Percentiles rank a stretch among this genome's conserved stretches.
These are phyloP conservation scores for Reutealis trisperma DNA, from an alignment of 345 rosid genomes.

Conservation along the genomic window DNA sequence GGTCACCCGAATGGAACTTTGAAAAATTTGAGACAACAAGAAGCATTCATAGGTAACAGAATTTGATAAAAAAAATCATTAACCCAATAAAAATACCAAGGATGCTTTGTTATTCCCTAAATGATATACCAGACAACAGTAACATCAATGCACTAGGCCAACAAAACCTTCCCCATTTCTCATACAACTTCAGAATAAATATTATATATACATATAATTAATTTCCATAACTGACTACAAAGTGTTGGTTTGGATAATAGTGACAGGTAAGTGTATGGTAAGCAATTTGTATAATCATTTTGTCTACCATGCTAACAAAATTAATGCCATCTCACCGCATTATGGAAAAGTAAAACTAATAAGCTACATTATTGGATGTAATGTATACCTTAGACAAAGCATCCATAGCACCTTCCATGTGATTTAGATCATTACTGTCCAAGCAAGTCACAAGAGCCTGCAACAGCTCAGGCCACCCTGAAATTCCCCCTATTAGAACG, in stretches of 20 bases:
- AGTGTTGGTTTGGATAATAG: neutral
- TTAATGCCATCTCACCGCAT: neutral
- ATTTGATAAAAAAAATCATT: neutral
- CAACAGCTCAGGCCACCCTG: conserved; percentile 87
- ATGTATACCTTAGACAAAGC: conserved; percentile 81
- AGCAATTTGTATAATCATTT: neutral
- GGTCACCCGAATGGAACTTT: neutral
- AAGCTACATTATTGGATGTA: conserved; percentile 3
- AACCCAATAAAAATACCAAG: neutral
- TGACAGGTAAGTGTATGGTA: neutral
- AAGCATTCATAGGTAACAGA: neutral
- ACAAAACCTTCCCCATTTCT: neutral
- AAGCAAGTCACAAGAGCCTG: conserved; percentile 78
- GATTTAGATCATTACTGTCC: conserved; percentile 82
- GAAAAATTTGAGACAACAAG: neutral
- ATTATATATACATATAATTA: no score
- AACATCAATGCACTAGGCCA: conserved; percentile 1
- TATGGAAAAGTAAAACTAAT: neutral
- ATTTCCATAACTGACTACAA: neutral
- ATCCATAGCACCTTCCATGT: conserved; percentile 99
- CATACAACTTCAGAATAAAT: neutral
- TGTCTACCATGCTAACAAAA: neutral
- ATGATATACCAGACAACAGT: neutral
- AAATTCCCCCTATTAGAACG: conserved; percentile 67
- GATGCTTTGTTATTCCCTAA: neutral